Evolutionary conservation across 2,329 filamentous ascomycete genomes (phyloP), one percentile per base, ranked within the genome.

Genomic region (Scedosporium dehoogii): DNA sequence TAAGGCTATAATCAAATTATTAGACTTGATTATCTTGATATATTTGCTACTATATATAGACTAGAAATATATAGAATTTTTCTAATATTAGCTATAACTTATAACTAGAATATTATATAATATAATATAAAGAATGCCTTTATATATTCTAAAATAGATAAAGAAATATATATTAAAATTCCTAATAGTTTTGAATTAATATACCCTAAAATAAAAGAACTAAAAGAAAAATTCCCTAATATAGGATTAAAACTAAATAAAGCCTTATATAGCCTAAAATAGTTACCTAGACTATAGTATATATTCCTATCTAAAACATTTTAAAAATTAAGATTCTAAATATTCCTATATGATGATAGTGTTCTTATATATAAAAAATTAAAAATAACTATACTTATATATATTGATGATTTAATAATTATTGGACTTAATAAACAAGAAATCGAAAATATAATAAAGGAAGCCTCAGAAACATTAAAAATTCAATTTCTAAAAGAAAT

Each of bases 71-170:
- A 51, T 60, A 62, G 53, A 51, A 44, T 62, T 23, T 58, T 60
- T 27, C 58, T 64, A 51, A 64, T 64, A 62, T 53, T 53, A 53
- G 6, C 5, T 21, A 21, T 53, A 53, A 21, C 3, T 53, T 21
- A 21, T 21, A 25, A 56, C 14, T 64, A 38, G 38, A 29, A 23
- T 51, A 56, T 62, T 46, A 27, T 51, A 21, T 18, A 64, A 58
- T 64, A 62, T 51, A 27, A 64, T 64, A 27, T 53, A 5, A 60
- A 64, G 41, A 64, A 64, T 56, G 48, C 63, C 6, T 64, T 62
- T 62, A 55, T 62, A 25, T 29, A 64, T 44, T 46, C 48, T 12
- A 58, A 62, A 6, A 64, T 64, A 56, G 58, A 64, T 62, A 62
- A 56, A 53, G 57, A 62, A 18, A 64, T 64, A 60, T 64, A 64